phyloP scores from a whole-genome alignment of 2,329 filamentous ascomycete genomes.

The Xylariaceae sp. region DNA sequence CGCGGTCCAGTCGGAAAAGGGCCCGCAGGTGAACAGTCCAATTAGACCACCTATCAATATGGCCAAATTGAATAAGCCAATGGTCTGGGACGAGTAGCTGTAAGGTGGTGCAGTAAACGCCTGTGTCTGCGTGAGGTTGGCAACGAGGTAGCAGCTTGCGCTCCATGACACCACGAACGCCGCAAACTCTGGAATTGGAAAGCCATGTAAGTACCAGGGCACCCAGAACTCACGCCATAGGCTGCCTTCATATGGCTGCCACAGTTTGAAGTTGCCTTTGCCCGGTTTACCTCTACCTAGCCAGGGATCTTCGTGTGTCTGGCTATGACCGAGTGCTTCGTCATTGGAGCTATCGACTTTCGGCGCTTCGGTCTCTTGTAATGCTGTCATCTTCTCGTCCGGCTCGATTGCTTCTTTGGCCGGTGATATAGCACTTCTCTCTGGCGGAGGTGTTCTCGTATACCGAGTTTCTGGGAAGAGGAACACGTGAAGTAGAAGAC shows the following conservation, averaged over 20 bases:
- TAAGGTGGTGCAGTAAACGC: constrained; percentile 44
- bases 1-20: constrained; percentile 40
- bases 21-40: constrained; percentile 38
- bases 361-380: too few relatives aligned
- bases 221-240: constrained; percentile 26
- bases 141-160: constrained; percentile 39
- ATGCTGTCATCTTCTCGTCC: not conserved
- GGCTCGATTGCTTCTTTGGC: not conserved
- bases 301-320: not conserved
- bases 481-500: not conserved
- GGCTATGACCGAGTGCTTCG: not conserved
- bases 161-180: constrained; percentile 27
- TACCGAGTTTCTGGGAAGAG: not conserved
- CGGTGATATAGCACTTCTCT: not conserved
- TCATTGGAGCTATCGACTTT: not conserved
- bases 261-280: not conserved
- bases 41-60: constrained; percentile 38
- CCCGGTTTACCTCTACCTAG: not conserved
- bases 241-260: constrained; percentile 5
- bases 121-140: constrained; percentile 48
- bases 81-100: constrained; percentile 37
- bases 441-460: not conserved
- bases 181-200: constrained; percentile 30
- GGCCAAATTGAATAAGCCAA: constrained; percentile 47
- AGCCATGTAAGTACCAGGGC: constrained; percentile 26